These are phyloP conservation scores for Phytophthora pistaciae DNA, from an alignment of 352 stramenopile genomes.

Conservation along the genomic window DNA sequence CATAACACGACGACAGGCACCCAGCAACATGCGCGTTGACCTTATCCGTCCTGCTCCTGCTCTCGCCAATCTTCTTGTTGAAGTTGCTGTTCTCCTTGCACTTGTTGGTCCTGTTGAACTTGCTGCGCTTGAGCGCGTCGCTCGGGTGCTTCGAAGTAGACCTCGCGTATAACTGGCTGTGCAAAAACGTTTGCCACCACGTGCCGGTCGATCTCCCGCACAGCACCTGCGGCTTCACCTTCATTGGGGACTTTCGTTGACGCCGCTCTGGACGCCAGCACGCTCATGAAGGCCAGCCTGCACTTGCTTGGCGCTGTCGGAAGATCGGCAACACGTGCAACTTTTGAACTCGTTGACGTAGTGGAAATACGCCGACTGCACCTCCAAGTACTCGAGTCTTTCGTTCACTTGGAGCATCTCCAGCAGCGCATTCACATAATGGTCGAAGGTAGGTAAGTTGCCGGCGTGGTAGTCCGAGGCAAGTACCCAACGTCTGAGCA, in stretches of 20 bases:
- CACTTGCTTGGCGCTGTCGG: too few species aligned
- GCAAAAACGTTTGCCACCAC: background rate
- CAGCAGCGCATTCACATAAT: background rate
- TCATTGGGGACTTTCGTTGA: background rate
- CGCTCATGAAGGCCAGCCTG: background rate
- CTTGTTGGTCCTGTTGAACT: background rate
- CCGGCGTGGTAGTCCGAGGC: background rate
- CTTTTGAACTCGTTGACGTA: background rate
- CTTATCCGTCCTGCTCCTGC: background rate
- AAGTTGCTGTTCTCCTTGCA: background rate
- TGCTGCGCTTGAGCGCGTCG: background rate
- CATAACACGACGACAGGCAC: background rate
- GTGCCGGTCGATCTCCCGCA: background rate
- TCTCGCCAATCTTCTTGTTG: background rate
- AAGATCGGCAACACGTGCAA: background rate
- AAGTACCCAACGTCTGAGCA: background rate
- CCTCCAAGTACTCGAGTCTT: background rate
- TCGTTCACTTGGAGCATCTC: background rate
- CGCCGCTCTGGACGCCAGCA: background rate
- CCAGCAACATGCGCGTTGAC: background rate
- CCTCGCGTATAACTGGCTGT: background rate
- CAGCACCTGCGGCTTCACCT: background rate
- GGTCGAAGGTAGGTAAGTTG: background rate
- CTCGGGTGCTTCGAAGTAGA: background rate
- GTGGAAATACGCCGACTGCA: background rate